phyloP scores from a whole-genome alignment of 2,329 filamentous ascomycete species.

The Trichoderma oligosporum region DNA sequence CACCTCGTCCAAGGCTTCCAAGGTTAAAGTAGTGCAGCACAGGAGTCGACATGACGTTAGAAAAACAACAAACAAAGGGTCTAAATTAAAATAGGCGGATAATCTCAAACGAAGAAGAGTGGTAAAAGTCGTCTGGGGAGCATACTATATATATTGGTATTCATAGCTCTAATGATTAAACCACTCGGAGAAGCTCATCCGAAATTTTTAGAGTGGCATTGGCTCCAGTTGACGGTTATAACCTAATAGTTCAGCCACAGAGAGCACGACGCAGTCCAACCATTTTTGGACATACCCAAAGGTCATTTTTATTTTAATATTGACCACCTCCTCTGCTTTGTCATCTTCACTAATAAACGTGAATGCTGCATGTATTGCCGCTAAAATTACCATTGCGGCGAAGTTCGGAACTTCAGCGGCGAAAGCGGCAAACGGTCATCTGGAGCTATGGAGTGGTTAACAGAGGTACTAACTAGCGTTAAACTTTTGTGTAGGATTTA shows the following conservation, averaged over 20 bases:
- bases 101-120: background rate
- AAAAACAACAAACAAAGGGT: background rate
- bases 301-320: background rate
- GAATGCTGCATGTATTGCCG: background rate
- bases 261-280: too few species aligned
- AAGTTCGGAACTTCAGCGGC: background rate
- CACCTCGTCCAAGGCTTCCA: constrained; percentile 7
- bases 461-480: background rate
- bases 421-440: constrained; percentile 6
- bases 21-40: constrained; percentile 1
- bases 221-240: too few species aligned
- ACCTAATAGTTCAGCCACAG: too few species aligned
- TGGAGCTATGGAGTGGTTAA: background rate
- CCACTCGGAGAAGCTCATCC: background rate
- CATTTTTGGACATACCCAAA: background rate
- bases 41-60: background rate
- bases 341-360: background rate
- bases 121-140: background rate
- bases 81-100: background rate
- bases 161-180: background rate
- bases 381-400: background rate
- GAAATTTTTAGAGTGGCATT: background rate
- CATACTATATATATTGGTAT: background rate
- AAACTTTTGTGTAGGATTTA: background rate
- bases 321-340: background rate